phyloP scores from a whole-genome alignment of 2,329 filamentous ascomycete genomes.

The Fusarium metavorans region DNA sequence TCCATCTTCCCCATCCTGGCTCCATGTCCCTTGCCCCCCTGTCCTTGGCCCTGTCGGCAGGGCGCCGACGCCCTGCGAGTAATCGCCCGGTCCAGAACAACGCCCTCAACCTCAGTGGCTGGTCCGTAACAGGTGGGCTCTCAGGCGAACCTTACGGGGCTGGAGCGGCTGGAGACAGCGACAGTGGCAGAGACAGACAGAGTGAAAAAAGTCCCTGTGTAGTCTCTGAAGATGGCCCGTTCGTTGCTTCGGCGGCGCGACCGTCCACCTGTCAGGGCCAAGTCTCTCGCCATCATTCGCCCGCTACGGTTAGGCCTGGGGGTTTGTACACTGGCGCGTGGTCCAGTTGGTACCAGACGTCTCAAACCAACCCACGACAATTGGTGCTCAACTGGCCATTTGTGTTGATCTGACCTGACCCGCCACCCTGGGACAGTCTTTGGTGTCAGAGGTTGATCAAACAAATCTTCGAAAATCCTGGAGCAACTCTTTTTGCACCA shows the following conservation, averaged over 20 bases:
- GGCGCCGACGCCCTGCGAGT: conserved; percentile 21
- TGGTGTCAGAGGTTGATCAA: conserved; percentile 6
- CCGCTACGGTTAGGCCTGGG: not conserved
- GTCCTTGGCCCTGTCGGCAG: conserved; percentile 27
- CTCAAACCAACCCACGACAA: conserved; percentile 6
- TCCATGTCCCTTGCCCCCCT: conserved; percentile 6
- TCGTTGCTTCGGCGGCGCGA: not conserved
- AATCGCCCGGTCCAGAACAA: conserved; percentile 40
- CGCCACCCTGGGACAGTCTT: conserved; percentile 2
- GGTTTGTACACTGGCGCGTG: not conserved
- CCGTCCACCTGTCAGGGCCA: not conserved
- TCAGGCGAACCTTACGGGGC: conserved; percentile 6
- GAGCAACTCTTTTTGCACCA: not conserved
- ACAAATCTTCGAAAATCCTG: not conserved
- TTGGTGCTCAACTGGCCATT: conserved; percentile 4
- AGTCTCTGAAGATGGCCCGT: not conserved
- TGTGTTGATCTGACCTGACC: conserved; percentile 16
- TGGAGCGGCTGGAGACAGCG: not conserved
- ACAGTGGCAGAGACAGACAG: not conserved
- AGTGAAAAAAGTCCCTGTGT: not conserved
- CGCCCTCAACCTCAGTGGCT: conserved; percentile 13
- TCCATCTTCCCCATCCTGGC: conserved; percentile 19
- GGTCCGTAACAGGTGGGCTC: not conserved
- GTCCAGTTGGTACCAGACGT: not conserved
- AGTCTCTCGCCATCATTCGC: conserved; percentile 1